These are phyloP conservation scores for Starmerella apis DNA, from an alignment of 805 yeast species.

Conservation along the genomic window DNA sequence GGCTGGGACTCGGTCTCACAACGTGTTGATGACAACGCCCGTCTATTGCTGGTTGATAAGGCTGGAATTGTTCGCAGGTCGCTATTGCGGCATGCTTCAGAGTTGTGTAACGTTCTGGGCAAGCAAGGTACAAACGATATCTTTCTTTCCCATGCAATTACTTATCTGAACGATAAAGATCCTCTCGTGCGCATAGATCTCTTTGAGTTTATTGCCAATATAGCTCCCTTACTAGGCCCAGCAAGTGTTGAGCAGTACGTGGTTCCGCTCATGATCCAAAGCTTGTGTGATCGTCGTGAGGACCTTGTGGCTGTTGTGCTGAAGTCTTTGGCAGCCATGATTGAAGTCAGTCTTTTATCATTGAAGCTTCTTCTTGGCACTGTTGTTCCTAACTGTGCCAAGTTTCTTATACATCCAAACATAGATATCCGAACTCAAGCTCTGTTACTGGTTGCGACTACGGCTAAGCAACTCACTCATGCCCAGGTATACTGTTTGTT, in stretches of 20 bases:
- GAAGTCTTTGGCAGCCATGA: slow-evolving; percentile 45
- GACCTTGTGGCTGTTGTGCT: slow-evolving; percentile 67
- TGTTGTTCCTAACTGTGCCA: slow-evolving; percentile 41
- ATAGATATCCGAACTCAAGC: slow-evolving; percentile 70
- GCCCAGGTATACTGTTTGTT: slow-evolving; percentile 79
- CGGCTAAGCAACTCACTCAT: slow-evolving; percentile 50
- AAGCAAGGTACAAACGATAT: slow-evolving; percentile 81
- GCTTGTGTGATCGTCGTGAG: slow-evolving; percentile 64
- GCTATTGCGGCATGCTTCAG: slow-evolving; percentile 58
- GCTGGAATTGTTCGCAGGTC: slow-evolving; percentile 58
- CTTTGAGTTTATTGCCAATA: slow-evolving; percentile 56
- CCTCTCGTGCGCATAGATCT: slow-evolving; percentile 58
- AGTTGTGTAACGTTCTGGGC: slow-evolving; percentile 73
- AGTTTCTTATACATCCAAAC: slow-evolving; percentile 73
- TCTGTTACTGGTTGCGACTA: slow-evolving; percentile 48
- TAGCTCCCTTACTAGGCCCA: slow-evolving; percentile 73
- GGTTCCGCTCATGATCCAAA: slow-evolving; percentile 72
- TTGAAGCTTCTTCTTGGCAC: slow-evolving; percentile 44
- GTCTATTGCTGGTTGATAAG: slow-evolving; percentile 58
- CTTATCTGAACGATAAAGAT: slow-evolving; percentile 75
- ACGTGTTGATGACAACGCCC: slow-evolving; percentile 56
- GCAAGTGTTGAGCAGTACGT: slow-evolving; percentile 78
- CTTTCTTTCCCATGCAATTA: slow-evolving; percentile 78
- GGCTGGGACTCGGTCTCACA: slow-evolving; percentile 28
- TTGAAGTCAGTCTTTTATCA: slow-evolving; percentile 47